Base-by-base conservation (phyloP, 1,139 yeast genomes). In the Eremothecium sinecaudum region DNA sequence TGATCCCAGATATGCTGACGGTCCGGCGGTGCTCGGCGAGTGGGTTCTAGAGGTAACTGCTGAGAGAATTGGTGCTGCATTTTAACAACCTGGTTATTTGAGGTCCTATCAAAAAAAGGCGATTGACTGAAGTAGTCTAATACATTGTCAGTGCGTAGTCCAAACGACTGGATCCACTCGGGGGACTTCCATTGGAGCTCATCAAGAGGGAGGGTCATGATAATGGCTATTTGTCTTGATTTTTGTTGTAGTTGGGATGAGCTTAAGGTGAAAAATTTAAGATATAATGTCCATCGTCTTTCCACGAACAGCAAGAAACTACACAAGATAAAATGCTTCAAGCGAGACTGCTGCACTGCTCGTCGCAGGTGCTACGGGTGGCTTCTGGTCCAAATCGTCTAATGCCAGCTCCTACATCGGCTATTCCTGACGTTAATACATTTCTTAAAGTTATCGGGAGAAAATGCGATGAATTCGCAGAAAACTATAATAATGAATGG, bases 181-280 rank as follows among this genome's bases (percentile, higher is more conserved):
- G 98, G 98, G 5, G 92, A 80, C 45, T 87, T 75, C 98, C 98
- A 90, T 58, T 87, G 97, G 33, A 90, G 69, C 53, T 90, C 97
- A 53, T 87, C 96, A 32, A 84, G 63, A 6, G 71, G 70, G 3
- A 58, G 52, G n/a, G n/a, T n/a, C n/a, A n/a, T n/a, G n/a, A n/a
- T n/a, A n/a, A n/a, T n/a, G n/a, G n/a, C n/a, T n/a, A n/a, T n/a
- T n/a, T n/a, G n/a, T n/a, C n/a, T n/a, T n/a, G n/a, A n/a, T n/a
- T n/a, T n/a, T n/a, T n/a, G n/a, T n/a, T 21, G 24, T 13, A 13
- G 28, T 24, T 11, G 16, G 16, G 17, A 15, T 8, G 16, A 12
- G 16, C 13, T n/a, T n/a, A 12, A 4, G 28, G n/a, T 11, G 13
- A 24, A 24, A 24, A 24, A 10, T 14, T 24, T 24, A n/a, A n/a